Evolutionary conservation across 352 stramenopile species (phyloP).

Genomic region (Phytopythium montanum): DNA sequence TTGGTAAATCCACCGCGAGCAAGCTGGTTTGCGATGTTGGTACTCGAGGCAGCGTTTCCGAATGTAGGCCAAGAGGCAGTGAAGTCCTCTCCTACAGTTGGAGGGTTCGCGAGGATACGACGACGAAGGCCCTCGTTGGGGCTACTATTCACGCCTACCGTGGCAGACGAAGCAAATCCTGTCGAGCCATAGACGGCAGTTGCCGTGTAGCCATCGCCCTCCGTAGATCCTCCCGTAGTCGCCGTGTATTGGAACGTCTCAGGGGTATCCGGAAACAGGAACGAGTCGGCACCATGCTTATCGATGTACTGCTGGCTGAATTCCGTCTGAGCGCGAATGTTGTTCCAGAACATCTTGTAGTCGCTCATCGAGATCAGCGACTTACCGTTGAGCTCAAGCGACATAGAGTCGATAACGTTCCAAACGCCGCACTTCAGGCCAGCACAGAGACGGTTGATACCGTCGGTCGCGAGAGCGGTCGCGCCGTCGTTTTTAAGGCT

Average conservation of each 20-base stretch:
- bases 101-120: too few species aligned
- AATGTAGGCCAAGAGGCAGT: too few species aligned
- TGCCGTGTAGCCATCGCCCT: constrained; percentile 18
- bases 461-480: background rate
- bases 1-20: constrained; percentile 4
- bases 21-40: constrained; percentile 1
- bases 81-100: too few species aligned
- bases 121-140: too few species aligned
- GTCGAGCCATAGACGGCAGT: constrained; percentile 11
- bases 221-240: too few species aligned
- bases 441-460: constrained; percentile 19
- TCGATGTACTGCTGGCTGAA: constrained; percentile 14
- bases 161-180: too few species aligned
- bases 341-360: constrained; percentile 25
- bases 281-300: constrained; percentile 25
- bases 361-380: constrained; percentile 14
- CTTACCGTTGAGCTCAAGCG: constrained; percentile 22
- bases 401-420: constrained; percentile 25
- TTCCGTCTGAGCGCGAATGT: constrained; percentile 23
- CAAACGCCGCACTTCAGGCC: constrained; percentile 20
- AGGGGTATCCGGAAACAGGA: constrained; percentile 27
- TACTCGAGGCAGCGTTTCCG: constrained; percentile 1
- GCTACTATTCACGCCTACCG: too few species aligned
- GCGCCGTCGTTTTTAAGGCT: constrained; percentile 6
- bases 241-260: too few species aligned